Evolutionary conservation across 2,329 filamentous ascomycete species (phyloP), one percentile per base, ranked within the genome.

Genomic region (Paraphaeosphaeria sporulosa): DNA sequence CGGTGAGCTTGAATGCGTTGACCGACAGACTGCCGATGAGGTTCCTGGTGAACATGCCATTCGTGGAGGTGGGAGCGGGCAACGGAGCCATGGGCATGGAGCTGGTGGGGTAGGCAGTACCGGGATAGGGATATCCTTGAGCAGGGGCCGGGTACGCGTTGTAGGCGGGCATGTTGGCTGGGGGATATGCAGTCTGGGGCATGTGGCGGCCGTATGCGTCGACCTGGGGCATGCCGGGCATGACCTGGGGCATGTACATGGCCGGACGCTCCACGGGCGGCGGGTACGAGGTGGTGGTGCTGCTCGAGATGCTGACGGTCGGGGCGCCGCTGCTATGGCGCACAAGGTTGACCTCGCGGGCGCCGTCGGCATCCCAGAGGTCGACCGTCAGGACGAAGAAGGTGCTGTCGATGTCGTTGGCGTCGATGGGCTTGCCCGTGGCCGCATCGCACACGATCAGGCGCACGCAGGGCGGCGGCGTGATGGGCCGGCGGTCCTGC

Each of bases 401-500:
- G 12, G 86, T 86, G 62, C 87, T 87, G 64, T 90, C 87, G 57
- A 90, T 88, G 57, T 92, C 88, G 72, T 88, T 90, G 81, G 89
- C 90, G 76, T 95, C 90, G 46, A 96, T 86, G 75, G 96, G 93
- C 72, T 92, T 89, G 23, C 91, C 89, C 0, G 92, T 94, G 17
- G 80, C 79, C 44, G 85, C 82, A 76, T 97, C 92, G 62, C 85
- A 88, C 54, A 98, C 90, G 42, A 95, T 84, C 13, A 98, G 86
- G 64, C 90, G 87, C 55, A 98, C 90, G 78, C 94, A 97, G 3
- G 95, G 94, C 23, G 95, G 95, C 15, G 95, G 94, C 30, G 95
- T 98, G 70, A 99, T 97, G 27, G 95, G 95, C 65, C 95, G 87
- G 66, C 95, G 91, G 78, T 99, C 95, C 91, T 96, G 71, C 61